Conservation (phyloP, 495 filamentous ascomycete genomes). For the Penicillium paxilli region DNA sequence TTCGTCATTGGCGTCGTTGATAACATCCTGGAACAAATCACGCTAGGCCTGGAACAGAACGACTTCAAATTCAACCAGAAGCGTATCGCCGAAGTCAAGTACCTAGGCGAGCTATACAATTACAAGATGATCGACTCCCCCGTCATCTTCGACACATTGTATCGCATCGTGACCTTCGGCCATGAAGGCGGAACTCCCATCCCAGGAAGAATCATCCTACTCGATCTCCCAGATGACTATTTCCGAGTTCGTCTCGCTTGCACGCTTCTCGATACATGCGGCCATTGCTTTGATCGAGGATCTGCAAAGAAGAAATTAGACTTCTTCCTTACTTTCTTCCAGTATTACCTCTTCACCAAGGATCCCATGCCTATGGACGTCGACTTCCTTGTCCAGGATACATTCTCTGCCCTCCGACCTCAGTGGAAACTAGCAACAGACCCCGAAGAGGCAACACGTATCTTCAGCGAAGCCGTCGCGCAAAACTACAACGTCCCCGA, state of each 20-base stretch:
- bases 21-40: conserved; percentile 84
- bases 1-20: conserved; percentile 89
- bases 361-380: conserved; percentile 93
- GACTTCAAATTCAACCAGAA: conserved; percentile 98
- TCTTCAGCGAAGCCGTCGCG: conserved; percentile 83
- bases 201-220: conserved; percentile 66
- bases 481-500: conserved; percentile 83
- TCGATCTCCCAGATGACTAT: conserved; percentile 92
- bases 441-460: conserved; percentile 77
- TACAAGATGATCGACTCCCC: conserved; percentile 97
- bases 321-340: conserved; percentile 96
- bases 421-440: conserved; percentile 86
- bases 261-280: conserved; percentile 90
- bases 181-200: conserved; percentile 82
- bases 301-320: conserved; percentile 95
- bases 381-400: conserved; percentile 95
- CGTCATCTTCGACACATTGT: conserved; percentile 93
- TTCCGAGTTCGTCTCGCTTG: conserved; percentile 91
- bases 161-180: conserved; percentile 89
- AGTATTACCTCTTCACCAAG: conserved; percentile 96
- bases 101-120: conserved; percentile 95
- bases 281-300: conserved; percentile 93
- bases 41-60: conserved; percentile 86
- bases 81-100: conserved; percentile 93
- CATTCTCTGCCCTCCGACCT: conserved; percentile 76